Evolutionary conservation across 2,329 filamentous ascomycete genomes (phyloP), one percentile per base, ranked within the genome.

Genomic region (Coniochaeta hoffmannii): DNA sequence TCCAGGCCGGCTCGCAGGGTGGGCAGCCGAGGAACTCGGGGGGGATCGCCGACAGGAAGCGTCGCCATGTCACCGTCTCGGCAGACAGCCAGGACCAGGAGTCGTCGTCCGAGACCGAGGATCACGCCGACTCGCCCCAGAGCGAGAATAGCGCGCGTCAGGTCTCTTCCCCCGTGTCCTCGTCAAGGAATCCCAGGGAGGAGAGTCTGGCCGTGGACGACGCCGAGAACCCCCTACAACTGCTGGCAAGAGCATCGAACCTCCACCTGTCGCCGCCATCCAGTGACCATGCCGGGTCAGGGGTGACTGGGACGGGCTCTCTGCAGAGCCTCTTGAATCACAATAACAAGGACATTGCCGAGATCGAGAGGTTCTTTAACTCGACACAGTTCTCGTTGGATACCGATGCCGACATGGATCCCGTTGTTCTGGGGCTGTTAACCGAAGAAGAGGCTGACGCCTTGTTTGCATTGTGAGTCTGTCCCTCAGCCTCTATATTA

Each of bases 211-310:
- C 83, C 12, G 73, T 88, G 26, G 86, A 90, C 61, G 87, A 89
- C 65, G 87, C 87, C 3, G 87, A 90, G 64, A 90, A 90, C 58
- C 87, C 87, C 0, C 71, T 90, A 5, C 87, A 90, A 66, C 72
- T 90, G 15, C 81, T 90, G 32, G 87, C 87, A 2, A 79, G 87
- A 31, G 87, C 87, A 1, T 90, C 87, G 0, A 86, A 88, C 68
- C 76, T 88, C 36, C 80, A 81, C 56, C 73, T 81, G n/a, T 79
- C 77, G 24, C 76, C 73, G 1, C 65, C 65, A 46, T 57, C 67
- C 9, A 62, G 59, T 31, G 64, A 61, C 31, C 57, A 59, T 38
- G 53, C 54, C 11, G 59, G 62, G 24, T 55, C 59, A 26, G 57
- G 62, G 30, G 50, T 57, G 46, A 41, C 56, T 54, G 35, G 32